These are phyloP conservation scores for Paramecium sonneborni DNA, from an alignment of 73 alveolate genomes.

Conservation along the genomic window DNA sequence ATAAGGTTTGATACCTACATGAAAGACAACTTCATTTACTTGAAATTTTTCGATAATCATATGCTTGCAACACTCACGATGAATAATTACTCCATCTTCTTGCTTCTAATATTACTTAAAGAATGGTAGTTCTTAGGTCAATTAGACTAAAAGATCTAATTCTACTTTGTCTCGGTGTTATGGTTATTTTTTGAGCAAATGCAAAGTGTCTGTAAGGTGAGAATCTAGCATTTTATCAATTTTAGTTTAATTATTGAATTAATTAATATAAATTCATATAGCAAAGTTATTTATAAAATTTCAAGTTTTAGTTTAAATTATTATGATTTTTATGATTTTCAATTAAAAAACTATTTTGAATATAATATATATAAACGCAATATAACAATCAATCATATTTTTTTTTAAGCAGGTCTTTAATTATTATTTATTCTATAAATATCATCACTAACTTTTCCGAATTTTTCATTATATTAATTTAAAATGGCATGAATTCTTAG, in stretches of 20 bases:
- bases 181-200: not conserved
- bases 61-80: not conserved
- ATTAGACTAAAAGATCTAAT: not conserved
- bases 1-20: not conserved
- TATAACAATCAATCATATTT: not conserved
- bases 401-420: not conserved
- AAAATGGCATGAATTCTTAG: conserved; percentile 37
- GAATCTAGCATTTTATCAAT: not conserved
- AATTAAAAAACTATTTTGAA: no score
- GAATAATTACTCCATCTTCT: not conserved
- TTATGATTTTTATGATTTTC: no score
- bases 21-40: not conserved
- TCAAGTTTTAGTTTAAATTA: not conserved
- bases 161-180: not conserved
- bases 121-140: conserved; percentile 20
- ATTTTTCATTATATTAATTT: not conserved
- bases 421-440: not conserved
- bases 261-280: not conserved
- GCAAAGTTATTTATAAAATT: not conserved
- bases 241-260: not conserved
- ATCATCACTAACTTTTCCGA: conserved; percentile 1
- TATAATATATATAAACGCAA: not conserved
- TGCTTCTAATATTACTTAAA: not conserved
- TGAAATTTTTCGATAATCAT: not conserved
- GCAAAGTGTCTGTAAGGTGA: not conserved